A percentile compares a stretch with the other conserved stretches of the same genome.
phyloP scores from a whole-genome alignment of 345 rosid genomes.

The Firmiana major region DNA sequence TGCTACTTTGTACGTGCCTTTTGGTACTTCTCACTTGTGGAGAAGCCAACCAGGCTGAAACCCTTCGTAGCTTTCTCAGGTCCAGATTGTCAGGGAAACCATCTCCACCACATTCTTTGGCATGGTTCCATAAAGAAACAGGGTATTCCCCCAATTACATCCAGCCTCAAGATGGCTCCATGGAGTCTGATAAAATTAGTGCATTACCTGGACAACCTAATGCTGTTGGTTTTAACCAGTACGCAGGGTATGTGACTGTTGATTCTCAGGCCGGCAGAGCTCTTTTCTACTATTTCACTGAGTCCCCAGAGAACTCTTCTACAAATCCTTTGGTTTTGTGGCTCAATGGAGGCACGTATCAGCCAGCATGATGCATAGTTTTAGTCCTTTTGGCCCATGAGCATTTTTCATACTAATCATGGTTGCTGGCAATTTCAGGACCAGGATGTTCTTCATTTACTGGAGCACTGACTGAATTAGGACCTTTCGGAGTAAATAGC shows the following conservation, averaged over 20 bases:
- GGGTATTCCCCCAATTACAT: neutral
- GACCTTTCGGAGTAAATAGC: conserved; percentile 11
- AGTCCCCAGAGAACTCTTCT: conserved; percentile 25
- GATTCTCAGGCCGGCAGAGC: conserved; percentile 24
- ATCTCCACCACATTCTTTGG: neutral
- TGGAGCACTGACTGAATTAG: conserved; percentile 19
- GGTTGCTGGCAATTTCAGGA: conserved; percentile 19
- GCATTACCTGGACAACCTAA: conserved; percentile 24
- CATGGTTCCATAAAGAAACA: neutral
- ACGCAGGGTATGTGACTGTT: conserved; percentile 25
- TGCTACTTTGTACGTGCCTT: conserved; percentile 8
- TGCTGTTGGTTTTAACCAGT: conserved; percentile 16
- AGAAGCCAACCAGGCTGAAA: conserved; percentile 17
- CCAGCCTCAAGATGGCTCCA: conserved; percentile 16
- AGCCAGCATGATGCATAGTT: neutral
- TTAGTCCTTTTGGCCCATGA: neutral
- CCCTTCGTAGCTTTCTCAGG: conserved; percentile 2
- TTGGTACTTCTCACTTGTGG: neutral
- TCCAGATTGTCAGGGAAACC: neutral
- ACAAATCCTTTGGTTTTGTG: conserved; percentile 27
- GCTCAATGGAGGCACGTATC: conserved; percentile 21
- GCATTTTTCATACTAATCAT: neutral
- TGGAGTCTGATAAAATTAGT: conserved; percentile 11
- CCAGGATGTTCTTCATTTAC: conserved; percentile 48
- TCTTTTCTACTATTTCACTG: conserved; percentile 24